Base-by-base conservation (phyloP, 805 yeast genomes). In the Maudiozyma pseudohumilis region DNA sequence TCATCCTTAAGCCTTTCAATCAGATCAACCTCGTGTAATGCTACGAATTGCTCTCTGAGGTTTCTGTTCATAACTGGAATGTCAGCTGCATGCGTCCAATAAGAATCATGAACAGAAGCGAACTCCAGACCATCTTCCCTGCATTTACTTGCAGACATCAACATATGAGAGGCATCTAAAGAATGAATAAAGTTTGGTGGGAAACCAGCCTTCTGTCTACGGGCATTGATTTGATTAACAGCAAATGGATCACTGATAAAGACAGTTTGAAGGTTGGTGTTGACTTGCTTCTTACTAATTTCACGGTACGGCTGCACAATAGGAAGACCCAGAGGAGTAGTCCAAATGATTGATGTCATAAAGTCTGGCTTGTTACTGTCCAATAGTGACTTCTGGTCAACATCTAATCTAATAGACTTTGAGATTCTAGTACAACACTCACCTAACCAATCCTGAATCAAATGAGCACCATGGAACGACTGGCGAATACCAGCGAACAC, bases 121-220 rank as follows among this genome's bases (percentile, higher is more conserved):
- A 92, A 89, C 10, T 76, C 66, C 35, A 92, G 60, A 0, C 74
- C 75, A 2, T 56, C 55, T 29, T 77, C 69, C 4, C 80, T 75
- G 59, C 96, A 86, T 18, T 76, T 76, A 35, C 75, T 67, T 0
- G 96, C 94, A 7, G 95, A 81, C 66, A 88, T 63, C 36, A 92
- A 67, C 98, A 89, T 92, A 58, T 89, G 98, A 0, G 96, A 80
- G 1, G 97, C 97, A 68, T 89, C 98, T 40, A 89, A 66, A 0
- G 97, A 89, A 56, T 89, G 98, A 36, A 89, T 82, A 59, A 73
- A 89, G 58, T 89, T 89, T 23, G 98, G 98, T 12, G 98, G 95
- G 61, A 89, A 84, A 0, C 95, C 98, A 28, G 87, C 77, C 46
- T 77, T 77, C 60, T 92, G 99, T 55, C 88, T 86, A 53, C 95